Conservation (phyloP, 2,329 filamentous ascomycete species). For the Venturia pyrina region DNA sequence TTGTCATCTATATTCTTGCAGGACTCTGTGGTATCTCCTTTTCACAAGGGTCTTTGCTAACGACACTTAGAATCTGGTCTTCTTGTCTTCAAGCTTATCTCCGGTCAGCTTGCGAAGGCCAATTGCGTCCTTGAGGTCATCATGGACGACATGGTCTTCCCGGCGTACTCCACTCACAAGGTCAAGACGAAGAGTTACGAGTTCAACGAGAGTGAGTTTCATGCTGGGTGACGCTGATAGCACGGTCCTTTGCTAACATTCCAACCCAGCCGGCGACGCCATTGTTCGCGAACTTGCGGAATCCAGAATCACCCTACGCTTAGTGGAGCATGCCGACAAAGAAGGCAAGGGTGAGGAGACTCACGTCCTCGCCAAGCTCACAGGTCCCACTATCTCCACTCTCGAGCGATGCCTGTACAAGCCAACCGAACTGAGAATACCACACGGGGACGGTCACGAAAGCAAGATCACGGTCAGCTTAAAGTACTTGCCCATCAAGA, state of each 20-base stretch:
- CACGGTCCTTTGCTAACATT: constrained; percentile 16
- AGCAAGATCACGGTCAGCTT: constrained; percentile 83
- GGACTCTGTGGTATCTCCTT: not conserved
- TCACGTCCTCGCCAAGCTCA: constrained; percentile 68
- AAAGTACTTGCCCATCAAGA: constrained; percentile 89
- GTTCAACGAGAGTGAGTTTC: constrained; percentile 64
- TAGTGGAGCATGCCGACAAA: constrained; percentile 70
- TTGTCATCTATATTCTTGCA: constrained; percentile 8
- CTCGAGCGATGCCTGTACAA: constrained; percentile 84
- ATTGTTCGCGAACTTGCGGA: constrained; percentile 97
- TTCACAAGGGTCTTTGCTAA: constrained; percentile 22
- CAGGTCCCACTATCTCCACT: constrained; percentile 76
- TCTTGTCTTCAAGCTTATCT: constrained; percentile 87
- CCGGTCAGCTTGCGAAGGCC: constrained; percentile 69
- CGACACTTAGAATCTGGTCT: constrained; percentile 64
- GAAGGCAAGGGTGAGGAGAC: constrained; percentile 60
- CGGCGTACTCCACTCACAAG: constrained; percentile 73
- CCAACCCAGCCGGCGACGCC: constrained; percentile 62
- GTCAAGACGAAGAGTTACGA: constrained; percentile 58
- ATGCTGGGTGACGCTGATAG: not conserved
- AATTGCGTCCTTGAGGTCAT: constrained; percentile 75
- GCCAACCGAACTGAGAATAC: constrained; percentile 71
- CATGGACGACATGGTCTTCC: constrained; percentile 91
- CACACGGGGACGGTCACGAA: constrained; percentile 62
- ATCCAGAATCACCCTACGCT: constrained; percentile 78